Evolutionary conservation across 352 stramenopile genomes (phyloP).

Genomic region (Globisporangium nagaii): DNA sequence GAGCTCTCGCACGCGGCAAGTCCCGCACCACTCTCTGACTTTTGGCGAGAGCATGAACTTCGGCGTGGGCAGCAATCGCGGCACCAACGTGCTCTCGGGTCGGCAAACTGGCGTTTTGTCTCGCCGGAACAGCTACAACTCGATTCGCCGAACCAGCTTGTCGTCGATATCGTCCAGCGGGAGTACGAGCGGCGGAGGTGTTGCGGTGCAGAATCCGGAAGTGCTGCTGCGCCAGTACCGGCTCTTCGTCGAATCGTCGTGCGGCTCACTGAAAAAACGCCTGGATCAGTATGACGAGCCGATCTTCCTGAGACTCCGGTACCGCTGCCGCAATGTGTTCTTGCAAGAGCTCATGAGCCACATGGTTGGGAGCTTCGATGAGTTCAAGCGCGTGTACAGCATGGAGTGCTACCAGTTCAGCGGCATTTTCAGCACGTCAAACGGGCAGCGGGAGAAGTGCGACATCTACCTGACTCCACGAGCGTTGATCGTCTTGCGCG

Average conservation of each 20-base stretch:
- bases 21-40: conserved; percentile 43
- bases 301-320: conserved; percentile 63
- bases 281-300: conserved; percentile 60
- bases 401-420: conserved; percentile 73
- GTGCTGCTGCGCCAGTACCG: conserved; percentile 68
- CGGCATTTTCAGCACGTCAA: conserved; percentile 60
- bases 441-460: conserved; percentile 70
- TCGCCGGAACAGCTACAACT: conserved; percentile 19
- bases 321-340: conserved; percentile 71
- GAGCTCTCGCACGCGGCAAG: conserved; percentile 37
- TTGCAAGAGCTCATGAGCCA: conserved; percentile 83
- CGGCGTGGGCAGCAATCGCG: conserved; percentile 21
- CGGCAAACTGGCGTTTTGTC: conserved; percentile 19
- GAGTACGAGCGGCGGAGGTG: conserved; percentile 16
- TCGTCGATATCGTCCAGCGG: conserved; percentile 42
- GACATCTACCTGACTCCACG: conserved; percentile 65
- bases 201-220: conserved; percentile 67
- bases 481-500: conserved; percentile 53
- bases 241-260: conserved; percentile 61
- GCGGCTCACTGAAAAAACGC: conserved; percentile 46
- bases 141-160: conserved; percentile 12
- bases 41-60: conserved; percentile 62
- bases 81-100: conserved; percentile 12
- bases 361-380: conserved; percentile 66
- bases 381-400: conserved; percentile 65